A percentile compares a stretch with the other conserved stretches of the same genome.
phyloP scores from a whole-genome alignment of 1,284 basidiomycete genomes.

The Sanghuangporus weigelae region DNA sequence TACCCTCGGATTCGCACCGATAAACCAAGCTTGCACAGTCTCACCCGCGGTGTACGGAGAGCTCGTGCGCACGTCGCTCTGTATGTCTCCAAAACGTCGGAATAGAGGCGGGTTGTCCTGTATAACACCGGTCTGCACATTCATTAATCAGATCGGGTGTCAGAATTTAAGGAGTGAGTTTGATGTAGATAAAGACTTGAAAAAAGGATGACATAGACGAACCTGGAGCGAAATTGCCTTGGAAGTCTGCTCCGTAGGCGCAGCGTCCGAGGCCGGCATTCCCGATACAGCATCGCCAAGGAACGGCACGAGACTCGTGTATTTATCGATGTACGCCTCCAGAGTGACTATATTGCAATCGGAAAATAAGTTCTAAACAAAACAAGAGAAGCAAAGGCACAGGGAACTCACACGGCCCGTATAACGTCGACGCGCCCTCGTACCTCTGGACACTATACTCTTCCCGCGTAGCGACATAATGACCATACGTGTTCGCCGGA shows the following conservation, averaged over 20 bases:
- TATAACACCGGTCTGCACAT: conserved; percentile 50
- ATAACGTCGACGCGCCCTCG: conserved; percentile 79
- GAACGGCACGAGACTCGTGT: conserved; percentile 58
- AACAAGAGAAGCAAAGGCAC: not conserved
- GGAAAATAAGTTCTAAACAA: not conserved
- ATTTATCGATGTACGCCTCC: conserved; percentile 77
- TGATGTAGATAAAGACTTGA: not conserved
- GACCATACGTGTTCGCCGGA: conserved; percentile 76
- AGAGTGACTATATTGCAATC: conserved; percentile 49
- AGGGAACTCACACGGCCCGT: conserved; percentile 55
- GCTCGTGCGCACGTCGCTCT: conserved; percentile 50
- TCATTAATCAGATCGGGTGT: not conserved
- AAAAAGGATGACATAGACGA: conserved; percentile 12
- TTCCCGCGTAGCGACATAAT: conserved; percentile 72
- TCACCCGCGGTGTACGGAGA: conserved; percentile 51
- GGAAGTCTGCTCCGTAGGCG: conserved; percentile 61
- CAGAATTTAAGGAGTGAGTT: not conserved
- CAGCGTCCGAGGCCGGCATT: conserved; percentile 51
- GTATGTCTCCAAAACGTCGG: conserved; percentile 60
- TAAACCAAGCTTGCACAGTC: conserved; percentile 60
- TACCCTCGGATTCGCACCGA: conserved; percentile 77
- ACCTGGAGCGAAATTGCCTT: conserved; percentile 68
- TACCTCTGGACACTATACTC: conserved; percentile 77
- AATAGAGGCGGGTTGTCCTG: conserved; percentile 54
- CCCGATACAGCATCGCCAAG: conserved; percentile 47